Evolutionary conservation across 1,139 yeast species (phyloP).

Genomic region (Saccharomyces hybrid): DNA sequence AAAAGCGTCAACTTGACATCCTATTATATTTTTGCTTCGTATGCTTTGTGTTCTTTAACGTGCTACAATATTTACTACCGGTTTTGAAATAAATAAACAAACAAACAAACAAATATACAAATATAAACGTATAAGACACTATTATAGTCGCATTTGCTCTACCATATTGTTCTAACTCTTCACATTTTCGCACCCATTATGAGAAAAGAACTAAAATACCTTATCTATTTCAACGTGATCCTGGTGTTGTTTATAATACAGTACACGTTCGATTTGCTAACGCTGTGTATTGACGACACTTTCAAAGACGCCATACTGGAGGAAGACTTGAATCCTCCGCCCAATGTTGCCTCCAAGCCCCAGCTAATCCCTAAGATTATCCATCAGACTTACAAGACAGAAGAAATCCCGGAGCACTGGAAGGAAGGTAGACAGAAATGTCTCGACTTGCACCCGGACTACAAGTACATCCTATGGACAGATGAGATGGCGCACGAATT

Average conservation of each 20-base stretch:
- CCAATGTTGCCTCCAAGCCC: constrained; percentile 33
- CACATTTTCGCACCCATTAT: constrained; percentile 13
- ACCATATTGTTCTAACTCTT: neutral
- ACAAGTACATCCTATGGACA: constrained; percentile 84
- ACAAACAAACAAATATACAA: too few species aligned
- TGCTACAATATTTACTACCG: neutral
- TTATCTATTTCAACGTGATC: constrained; percentile 49
- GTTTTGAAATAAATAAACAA: neutral
- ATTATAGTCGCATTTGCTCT: neutral
- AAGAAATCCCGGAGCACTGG: constrained; percentile 75
- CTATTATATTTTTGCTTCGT: neutral
- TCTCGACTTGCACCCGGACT: constrained; percentile 73
- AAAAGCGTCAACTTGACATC: neutral
- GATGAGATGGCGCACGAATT: constrained; percentile 77
- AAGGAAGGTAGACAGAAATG: constrained; percentile 67
- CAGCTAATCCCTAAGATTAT: constrained; percentile 69
- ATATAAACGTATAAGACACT: neutral
- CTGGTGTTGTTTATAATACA: constrained; percentile 51
- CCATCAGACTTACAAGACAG: constrained; percentile 85
- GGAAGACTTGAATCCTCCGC: constrained; percentile 40
- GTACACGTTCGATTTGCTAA: constrained; percentile 64
- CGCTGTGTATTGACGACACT: constrained; percentile 67
- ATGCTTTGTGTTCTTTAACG: neutral
- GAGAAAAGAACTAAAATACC: constrained; percentile 51
- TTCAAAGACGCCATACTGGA: constrained; percentile 53